These are phyloP conservation scores for Yamadazyma dendronema DNA, from an alignment of 1,139 yeast genomes.

Conservation along the genomic window DNA sequence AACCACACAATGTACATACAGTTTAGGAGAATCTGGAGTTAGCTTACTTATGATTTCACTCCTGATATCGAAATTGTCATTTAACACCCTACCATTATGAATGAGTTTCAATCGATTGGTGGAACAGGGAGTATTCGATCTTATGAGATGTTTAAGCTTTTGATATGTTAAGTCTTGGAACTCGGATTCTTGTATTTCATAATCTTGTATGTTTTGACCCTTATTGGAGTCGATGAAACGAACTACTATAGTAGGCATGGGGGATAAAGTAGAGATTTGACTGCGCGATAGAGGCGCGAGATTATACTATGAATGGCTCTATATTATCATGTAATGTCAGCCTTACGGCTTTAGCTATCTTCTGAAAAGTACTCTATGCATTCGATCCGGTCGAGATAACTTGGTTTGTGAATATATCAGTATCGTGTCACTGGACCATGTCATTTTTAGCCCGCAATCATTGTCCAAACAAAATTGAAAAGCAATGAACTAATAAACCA, in stretches of 20 bases:
- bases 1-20: constrained; percentile 77
- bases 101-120: constrained; percentile 66
- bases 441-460: too few species aligned
- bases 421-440: too few species aligned
- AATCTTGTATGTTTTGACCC: constrained; percentile 14
- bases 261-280: too few species aligned
- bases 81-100: constrained; percentile 69
- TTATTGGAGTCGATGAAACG: constrained; percentile 16
- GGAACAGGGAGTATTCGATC: constrained; percentile 26
- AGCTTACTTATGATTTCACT: constrained; percentile 37
- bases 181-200: constrained; percentile 4
- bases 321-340: too few species aligned
- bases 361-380: too few species aligned
- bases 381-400: too few species aligned
- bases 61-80: constrained; percentile 55
- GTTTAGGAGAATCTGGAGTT: constrained; percentile 14
- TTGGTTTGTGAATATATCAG: too few species aligned
- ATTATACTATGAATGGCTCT: too few species aligned
- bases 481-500: too few species aligned
- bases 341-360: too few species aligned
- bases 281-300: too few species aligned
- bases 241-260: not conserved
- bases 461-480: too few species aligned
- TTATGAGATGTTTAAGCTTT: constrained; percentile 21
- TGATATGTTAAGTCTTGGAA: constrained; percentile 5